These are phyloP conservation scores for Wickerhamiella occidentalis DNA, from an alignment of 805 yeast species.

Conservation along the genomic window DNA sequence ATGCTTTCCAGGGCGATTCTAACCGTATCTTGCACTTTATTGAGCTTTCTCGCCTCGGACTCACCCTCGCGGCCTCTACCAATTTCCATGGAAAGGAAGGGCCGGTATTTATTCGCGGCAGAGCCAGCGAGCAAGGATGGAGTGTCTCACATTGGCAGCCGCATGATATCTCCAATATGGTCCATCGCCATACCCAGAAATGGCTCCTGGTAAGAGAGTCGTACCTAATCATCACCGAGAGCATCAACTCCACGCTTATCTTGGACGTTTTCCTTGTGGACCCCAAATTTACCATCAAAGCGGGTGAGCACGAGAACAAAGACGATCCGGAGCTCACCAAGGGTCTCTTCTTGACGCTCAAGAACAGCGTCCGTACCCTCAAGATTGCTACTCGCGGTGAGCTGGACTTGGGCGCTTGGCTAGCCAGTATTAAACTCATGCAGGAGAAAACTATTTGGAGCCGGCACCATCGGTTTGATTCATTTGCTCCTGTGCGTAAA, in stretches of 20 bases:
- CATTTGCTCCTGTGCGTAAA: conserved; percentile 84
- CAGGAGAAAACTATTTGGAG: conserved; percentile 59
- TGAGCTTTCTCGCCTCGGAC: conserved; percentile 80
- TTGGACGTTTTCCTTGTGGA: conserved; percentile 90
- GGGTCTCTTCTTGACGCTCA: conserved; percentile 23
- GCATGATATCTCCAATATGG: conserved; percentile 73
- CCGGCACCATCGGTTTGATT: conserved; percentile 58
- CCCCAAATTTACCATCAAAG: conserved; percentile 43
- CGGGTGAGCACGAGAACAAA: conserved; percentile 5
- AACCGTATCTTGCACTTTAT: conserved; percentile 75
- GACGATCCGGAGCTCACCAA: conserved; percentile 9
- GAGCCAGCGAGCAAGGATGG: conserved; percentile 90
- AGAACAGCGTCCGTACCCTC: conserved; percentile 34
- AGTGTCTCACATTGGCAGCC: conserved; percentile 78
- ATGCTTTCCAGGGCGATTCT: conserved; percentile 67
- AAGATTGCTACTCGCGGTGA: conserved; percentile 54
- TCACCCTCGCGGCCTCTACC: conserved; percentile 68
- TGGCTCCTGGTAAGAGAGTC: conserved; percentile 86
- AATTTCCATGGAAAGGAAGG: conserved; percentile 87
- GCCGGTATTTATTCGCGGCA: conserved; percentile 60
- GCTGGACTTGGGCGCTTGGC: conserved; percentile 74
- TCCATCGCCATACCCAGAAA: conserved; percentile 76
- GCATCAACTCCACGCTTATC: conserved; percentile 74
- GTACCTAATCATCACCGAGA: conserved; percentile 74
- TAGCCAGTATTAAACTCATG: conserved; percentile 57